Evolutionary conservation across 2,329 filamentous ascomycete genomes (phyloP), one percentile per base, ranked within the genome.

Genomic region (Periconia macrospinosa): DNA sequence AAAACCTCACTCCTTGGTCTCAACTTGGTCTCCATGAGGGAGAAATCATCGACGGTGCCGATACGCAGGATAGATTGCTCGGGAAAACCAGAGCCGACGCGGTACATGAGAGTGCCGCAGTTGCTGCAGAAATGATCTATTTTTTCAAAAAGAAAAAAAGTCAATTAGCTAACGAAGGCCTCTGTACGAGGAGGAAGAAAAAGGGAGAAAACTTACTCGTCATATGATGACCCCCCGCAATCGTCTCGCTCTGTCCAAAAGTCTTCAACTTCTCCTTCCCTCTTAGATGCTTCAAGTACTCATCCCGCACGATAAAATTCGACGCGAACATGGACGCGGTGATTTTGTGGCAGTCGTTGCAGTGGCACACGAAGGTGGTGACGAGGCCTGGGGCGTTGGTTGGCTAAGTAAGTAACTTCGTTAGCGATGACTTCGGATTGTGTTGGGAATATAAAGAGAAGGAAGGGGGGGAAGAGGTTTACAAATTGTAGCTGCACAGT

Each of bases 41-140:
- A 68, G 48, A 85, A 84, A 69, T 88, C 85, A 65, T 88, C 85
- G 1, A 88, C 79, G 0, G 82, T 86, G 0, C 86, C 86, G 46
- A 85, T 78, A 0, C 85, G 72, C 54, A 83, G 47, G 45, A 87
- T 79, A 37, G 69, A 80, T 42, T 55, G 53, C 0, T 76, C 81
- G 0, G 82, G 81, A 49, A 75, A 80, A 7, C 19, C 20, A 6
- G 33, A 3, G 5, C 79, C 72, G 9, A 77, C 67, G 1, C 85
- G 78, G 59, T 86, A 87, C 83, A 88, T 81, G 5, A 87, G 76
- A 0, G 80, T 80, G 0, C 86, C 85, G 62, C 86, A 88, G 0
- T 74, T 80, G 0, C 63, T 71, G 59, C 86, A 88, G 68, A 88
- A 88, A 63, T 78, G 75, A 61, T 87, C 15, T 8, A 13, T 33